Evolutionary conservation across 768 basidiomycete genomes (phyloP).

Genomic region (Leccinellum luteum): DNA sequence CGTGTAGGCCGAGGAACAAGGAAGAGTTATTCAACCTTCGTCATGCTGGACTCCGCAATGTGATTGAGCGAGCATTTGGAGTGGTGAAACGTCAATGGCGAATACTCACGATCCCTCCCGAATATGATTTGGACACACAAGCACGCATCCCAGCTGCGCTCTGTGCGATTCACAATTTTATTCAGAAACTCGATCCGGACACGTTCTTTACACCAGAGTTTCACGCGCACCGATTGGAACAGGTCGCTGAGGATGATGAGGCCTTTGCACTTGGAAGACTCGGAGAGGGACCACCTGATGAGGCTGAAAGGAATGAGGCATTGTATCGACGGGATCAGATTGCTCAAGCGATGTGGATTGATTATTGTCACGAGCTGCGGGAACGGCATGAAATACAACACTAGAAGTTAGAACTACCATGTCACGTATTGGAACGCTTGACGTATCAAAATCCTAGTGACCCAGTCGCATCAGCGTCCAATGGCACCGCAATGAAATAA

Average conservation of each 20-base stretch:
- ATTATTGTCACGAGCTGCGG: not conserved
- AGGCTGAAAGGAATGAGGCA: not conserved
- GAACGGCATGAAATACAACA: not conserved
- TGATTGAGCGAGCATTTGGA: not conserved
- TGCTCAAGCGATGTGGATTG: not conserved
- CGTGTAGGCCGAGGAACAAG: not conserved
- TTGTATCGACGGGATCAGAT: not conserved
- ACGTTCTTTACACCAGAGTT: not conserved
- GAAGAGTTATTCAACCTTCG: not conserved
- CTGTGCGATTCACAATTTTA: not conserved
- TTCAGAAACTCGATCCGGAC: not conserved
- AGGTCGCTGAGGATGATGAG: not conserved
- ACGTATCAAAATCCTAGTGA: too few relatives aligned
- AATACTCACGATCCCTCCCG: not conserved
- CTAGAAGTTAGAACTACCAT: not conserved
- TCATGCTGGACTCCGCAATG: not conserved
- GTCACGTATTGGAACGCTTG: too few relatives aligned
- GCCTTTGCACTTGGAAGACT: not conserved
- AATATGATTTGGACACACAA: not conserved
- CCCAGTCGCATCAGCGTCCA: too few relatives aligned
- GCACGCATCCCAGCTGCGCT: not conserved
- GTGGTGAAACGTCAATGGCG: not conserved
- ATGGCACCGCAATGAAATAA: too few relatives aligned
- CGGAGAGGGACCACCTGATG: not conserved
- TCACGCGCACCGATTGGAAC: not conserved